These are phyloP conservation scores for Neotropicomus parvogracilis DNA, from an alignment of 1,284 basidiomycete species.

Conservation along the genomic window DNA sequence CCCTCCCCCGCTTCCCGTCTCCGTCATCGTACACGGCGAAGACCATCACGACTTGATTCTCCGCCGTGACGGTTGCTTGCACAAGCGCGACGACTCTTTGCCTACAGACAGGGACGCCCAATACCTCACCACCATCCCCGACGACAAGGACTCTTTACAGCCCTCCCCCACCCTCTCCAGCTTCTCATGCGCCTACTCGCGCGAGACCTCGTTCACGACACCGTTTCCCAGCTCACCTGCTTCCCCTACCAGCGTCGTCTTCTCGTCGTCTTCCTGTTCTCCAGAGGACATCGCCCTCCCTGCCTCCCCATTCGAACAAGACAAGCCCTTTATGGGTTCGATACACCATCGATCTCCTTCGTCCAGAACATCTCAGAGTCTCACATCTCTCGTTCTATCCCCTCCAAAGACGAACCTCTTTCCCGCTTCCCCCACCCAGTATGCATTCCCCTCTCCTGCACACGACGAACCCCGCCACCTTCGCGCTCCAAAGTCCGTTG, in stretches of 20 bases:
- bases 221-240: constrained; percentile 21
- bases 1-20: constrained; percentile 30
- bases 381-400: not conserved
- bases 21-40: constrained; percentile 31
- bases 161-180: constrained; percentile 30
- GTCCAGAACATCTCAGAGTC: constrained; percentile 10
- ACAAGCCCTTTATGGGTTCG: constrained; percentile 1
- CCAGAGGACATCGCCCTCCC: constrained; percentile 27
- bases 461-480: constrained; percentile 8
- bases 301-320: constrained; percentile 20
- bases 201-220: constrained; percentile 25
- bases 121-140: constrained; percentile 10
- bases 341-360: constrained; percentile 7
- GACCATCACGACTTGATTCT: constrained; percentile 29
- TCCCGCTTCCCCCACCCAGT: constrained; percentile 5
- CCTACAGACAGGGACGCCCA: constrained; percentile 20
- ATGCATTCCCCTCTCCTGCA: not conserved
- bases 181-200: constrained; percentile 28
- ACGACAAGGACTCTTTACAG: constrained; percentile 29
- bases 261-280: constrained; percentile 15
- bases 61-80: constrained; percentile 9
- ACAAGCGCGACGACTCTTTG: constrained; percentile 14
- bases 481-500: constrained; percentile 6
- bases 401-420: constrained; percentile 2
- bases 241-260: constrained; percentile 22